Conservation (phyloP, 2,329 filamentous ascomycete genomes). For the Ophiocordyceps camponoti-saundersi region DNA sequence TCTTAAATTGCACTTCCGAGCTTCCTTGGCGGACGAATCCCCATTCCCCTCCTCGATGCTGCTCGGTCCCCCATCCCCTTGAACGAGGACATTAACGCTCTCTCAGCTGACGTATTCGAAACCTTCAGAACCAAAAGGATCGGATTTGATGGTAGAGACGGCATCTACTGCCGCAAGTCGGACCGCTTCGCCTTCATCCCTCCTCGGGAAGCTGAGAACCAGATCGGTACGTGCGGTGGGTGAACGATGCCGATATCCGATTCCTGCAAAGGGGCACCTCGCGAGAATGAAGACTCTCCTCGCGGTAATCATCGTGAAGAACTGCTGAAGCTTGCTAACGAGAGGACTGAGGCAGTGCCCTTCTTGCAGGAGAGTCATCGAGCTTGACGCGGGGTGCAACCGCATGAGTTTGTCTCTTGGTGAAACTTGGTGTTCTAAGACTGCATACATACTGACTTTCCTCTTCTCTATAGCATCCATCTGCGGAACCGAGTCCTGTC, state of each 20-base stretch:
- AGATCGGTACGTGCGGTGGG: constrained; percentile 20
- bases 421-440: too few species aligned
- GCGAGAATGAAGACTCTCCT: constrained; percentile 25
- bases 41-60: constrained; percentile 40
- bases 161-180: constrained; percentile 30
- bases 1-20: constrained; percentile 24
- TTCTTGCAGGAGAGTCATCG: constrained; percentile 27
- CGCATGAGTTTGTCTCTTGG: constrained; percentile 34
- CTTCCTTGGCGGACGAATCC: constrained; percentile 27
- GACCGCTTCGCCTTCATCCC: constrained; percentile 30
- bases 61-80: constrained; percentile 22
- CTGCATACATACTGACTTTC: too few species aligned
- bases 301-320: constrained; percentile 21
- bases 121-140: constrained; percentile 25
- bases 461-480: constrained; percentile 1
- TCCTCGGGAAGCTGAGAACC: constrained; percentile 9
- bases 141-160: constrained; percentile 28
- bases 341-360: constrained; percentile 34
- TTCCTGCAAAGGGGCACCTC: constrained; percentile 28
- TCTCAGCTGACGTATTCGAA: constrained; percentile 16
- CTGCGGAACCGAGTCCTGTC: constrained; percentile 27
- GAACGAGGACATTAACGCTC: constrained; percentile 13
- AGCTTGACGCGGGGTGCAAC: constrained; percentile 31
- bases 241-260: constrained; percentile 30
- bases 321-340: constrained; percentile 20